Evolutionary conservation across 768 basidiomycete species (phyloP), one percentile per base, ranked within the genome.

Genomic region (Austroboletus eburneus): DNA sequence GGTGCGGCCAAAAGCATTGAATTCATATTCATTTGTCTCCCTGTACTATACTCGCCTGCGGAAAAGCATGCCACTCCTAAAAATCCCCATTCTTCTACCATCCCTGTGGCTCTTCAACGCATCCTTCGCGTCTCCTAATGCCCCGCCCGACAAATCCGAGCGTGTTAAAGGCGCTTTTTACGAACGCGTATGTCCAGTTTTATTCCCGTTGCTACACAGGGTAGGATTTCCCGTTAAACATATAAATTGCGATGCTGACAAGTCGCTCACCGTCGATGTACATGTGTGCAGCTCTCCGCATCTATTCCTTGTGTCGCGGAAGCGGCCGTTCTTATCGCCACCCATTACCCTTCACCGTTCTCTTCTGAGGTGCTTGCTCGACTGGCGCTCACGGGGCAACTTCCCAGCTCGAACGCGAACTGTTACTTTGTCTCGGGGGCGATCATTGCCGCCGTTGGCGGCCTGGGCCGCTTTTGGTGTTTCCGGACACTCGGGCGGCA

Each of bases 401-500:
- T 51, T 3, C 64, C 62, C 9, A 62, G 44, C 9, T 51, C 37
- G 21, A 49, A 25, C 17, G 61, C 56, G 49, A 61, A 50, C 49
- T 53, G 5, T 1, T 69, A 24, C 38, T 64, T 73, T 46, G 12
- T 68, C 5, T 5, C 61, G 12, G 69, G 72, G 9, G 47, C 61
- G 10, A 13, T 59, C 24, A 9, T 68, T 14, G 55, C 57, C 4
- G 18, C 61, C 6, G 41, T 54, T 30, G 73, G 72, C 4, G 43
- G 57, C 4, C 32, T 58, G 5, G 51, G 76, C 3, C 71, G 76
- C 16, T 34, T 68, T 8, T 62, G 64, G 64, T 71, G 68, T 48
- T 70, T 61, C 55, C 58, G 53, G 32, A 40, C 56, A 9, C 52
- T 71, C 25, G 69, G 69, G 2, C 48, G 49, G 3, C 56, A 67